Evolutionary conservation across 805 yeast species (phyloP).

Genomic region (Ogataea chonburiensis): DNA sequence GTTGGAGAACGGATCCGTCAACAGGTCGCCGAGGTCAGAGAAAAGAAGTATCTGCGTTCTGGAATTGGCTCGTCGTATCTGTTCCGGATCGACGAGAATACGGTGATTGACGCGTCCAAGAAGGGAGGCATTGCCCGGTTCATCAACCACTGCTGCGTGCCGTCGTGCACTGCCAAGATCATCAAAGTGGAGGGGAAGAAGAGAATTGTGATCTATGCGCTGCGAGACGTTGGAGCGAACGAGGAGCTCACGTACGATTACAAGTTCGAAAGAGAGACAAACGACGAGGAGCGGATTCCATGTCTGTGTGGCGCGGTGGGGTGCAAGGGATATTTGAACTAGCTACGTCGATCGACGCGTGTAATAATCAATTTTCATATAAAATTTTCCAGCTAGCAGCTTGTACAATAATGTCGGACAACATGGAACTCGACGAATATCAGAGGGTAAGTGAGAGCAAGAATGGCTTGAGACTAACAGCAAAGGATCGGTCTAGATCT

Average conservation of each 20-base stretch:
- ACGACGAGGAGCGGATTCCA: constrained; percentile 81
- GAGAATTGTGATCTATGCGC: constrained; percentile 91
- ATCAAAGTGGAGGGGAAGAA: constrained; percentile 92
- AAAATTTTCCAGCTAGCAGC: constrained; percentile 11
- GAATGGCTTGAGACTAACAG: constrained; percentile 2
- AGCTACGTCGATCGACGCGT: constrained; percentile 10
- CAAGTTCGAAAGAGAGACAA: constrained; percentile 88
- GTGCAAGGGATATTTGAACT: constrained; percentile 90
- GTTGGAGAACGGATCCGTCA: constrained; percentile 94
- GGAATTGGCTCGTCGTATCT: constrained; percentile 96
- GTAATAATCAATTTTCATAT: constrained; percentile 5
- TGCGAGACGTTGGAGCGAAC: constrained; percentile 81
- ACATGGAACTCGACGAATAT: constrained; percentile 63
- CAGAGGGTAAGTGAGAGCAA: constrained; percentile 50
- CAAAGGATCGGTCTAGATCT: constrained; percentile 36
- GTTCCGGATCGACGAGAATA: constrained; percentile 88
- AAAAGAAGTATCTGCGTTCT: constrained; percentile 75
- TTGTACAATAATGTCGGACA: constrained; percentile 44
- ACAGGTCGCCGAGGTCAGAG: constrained; percentile 91
- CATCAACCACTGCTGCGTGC: constrained; percentile 96
- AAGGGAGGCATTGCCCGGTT: constrained; percentile 97
- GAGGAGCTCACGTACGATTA: constrained; percentile 96
- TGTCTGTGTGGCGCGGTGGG: constrained; percentile 95
- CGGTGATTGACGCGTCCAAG: constrained; percentile 96
- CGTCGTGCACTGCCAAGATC: constrained; percentile 95